Percentiles rank a stretch among this genome's conserved stretches.
Evolutionary conservation across 2,329 filamentous ascomycete species (phyloP).

Genomic region (Colletotrichum limetticola): DNA sequence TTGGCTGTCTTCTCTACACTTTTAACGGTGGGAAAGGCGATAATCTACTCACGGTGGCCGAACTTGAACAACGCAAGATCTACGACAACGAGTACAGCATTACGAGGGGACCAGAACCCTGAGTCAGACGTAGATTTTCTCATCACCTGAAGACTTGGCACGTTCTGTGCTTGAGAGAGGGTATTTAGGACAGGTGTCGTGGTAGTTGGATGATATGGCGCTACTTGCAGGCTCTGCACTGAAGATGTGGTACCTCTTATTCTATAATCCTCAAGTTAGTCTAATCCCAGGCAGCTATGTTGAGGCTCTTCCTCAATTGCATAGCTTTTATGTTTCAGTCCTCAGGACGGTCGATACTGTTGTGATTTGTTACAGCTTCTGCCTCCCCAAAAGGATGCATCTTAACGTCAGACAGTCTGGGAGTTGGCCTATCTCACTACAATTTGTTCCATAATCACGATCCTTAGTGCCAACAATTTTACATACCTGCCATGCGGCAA

Average conservation of each 20-base stretch:
- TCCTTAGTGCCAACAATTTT: too few relatives aligned
- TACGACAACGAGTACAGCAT: neutral
- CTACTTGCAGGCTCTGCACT: neutral
- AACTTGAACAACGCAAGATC: neutral
- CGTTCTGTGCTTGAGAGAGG: neutral
- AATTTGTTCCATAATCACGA: too few relatives aligned
- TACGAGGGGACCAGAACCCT: neutral
- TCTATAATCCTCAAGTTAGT: neutral
- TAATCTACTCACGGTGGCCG: neutral
- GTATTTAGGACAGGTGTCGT: neutral
- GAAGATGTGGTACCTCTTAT: neutral
- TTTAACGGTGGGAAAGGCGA: neutral
- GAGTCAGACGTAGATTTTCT: neutral
- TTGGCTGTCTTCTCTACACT: neutral
- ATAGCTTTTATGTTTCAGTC: neutral
- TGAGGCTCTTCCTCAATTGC: neutral
- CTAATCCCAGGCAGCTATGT: neutral
- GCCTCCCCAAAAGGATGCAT: neutral
- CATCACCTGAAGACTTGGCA: neutral
- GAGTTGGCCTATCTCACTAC: too few relatives aligned
- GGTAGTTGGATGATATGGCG: neutral
- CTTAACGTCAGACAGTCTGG: too few relatives aligned
- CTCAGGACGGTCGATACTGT: neutral
- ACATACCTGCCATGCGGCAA: too few relatives aligned
- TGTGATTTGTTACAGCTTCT: neutral